Base-by-base conservation (phyloP, 2,329 filamentous ascomycete genomes). In the Dendryphion nanum region DNA sequence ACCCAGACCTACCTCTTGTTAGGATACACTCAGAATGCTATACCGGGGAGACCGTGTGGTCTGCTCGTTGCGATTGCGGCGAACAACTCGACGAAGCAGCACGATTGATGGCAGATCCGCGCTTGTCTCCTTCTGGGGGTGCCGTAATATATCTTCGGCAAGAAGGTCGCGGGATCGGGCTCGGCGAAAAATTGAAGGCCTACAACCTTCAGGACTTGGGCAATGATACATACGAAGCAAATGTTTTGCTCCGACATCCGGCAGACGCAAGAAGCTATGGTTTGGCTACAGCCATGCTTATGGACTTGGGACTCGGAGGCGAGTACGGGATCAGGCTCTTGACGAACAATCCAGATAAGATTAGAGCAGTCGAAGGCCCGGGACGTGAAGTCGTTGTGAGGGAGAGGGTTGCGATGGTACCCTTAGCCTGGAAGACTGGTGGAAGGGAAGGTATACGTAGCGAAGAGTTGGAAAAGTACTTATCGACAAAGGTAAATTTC, bases 11-110 rank as follows among this genome's bases (percentile, higher is more conserved):
- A 1, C 88, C 93, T 0, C 73, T 98, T 26, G 91, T 98, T 32
- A 80, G 93, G 40, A 98, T 98, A 60, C 93, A 98, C 66, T 95
- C 88, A 3, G 93, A 98, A 68, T 98, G 93, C 70, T 98, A 98
- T 67, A 98, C 93, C 0, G 93, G 93, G 42, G 93, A 98, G 73
- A 98, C 93, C 1, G 93, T 94, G 1, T 97, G 93, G 93, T 96
- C 90, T 6, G 91, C 93, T 23, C 83, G 93, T 18, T 98, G 93
- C 70, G 93, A 98, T 69, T 98, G 93, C 64, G 93, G 93, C 40
- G 93, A 98, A 69, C 93, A 98, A 65, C 77, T 98, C 2, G 93
- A 98, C 64, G 93, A 98, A 71, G 93, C 93, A 1, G 93, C 91
- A 2, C 79, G 93, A 18, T 72, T 98, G 2, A 98, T 98, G 93